Evolutionary conservation across 2,329 filamentous ascomycete species (phyloP), one percentile per base, ranked within the genome.

Genomic region (Byssoonygena ceratinophila): DNA sequence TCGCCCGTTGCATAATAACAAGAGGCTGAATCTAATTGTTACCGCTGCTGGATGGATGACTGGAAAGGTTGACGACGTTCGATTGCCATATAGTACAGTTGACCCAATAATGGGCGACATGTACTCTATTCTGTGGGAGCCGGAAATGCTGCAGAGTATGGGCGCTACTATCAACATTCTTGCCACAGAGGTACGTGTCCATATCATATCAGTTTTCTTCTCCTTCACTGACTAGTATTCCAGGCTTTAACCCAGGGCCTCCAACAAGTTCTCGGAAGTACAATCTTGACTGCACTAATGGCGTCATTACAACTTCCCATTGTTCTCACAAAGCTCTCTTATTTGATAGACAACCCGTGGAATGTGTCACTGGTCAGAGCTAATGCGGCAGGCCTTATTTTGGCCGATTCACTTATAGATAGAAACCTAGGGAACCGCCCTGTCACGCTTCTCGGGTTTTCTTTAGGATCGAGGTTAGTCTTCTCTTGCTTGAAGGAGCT

Each of bases 21-120:
- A 98, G 71, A 79, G 90, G 54, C 87, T 96, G 36, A 97, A 98
- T 61, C 77, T 98, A 27, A 92, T 98, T 58, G 82, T 98, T 36
- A 97, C 92, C 0, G 81, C 98, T 27, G 89, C 91, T 0, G 92
- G 92, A 2, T 98, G 92, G 92, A 94, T 98, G 85, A 96, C 88
- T 37, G 92, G 94, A 62, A 97, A 94, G 65, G 83, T 94, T 50
- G 92, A 98, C 70, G 92, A 98, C 67, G 90, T 98, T 46, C 86
- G 92, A 55, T 71, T 98, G 63, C 92, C 92, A 6, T 98, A 86
- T 69, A 96, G 89, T 72, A 98, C 94, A 0, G 85, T 98, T 5
- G 90, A 98, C 67, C 88, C 94, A 0, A 81, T 97, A 57, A 98
- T 98, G 92, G 92, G 92, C 11, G 92, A 98, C 65, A 83, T 98